These are phyloP conservation scores for Coriolopsis trogii DNA, from an alignment of 1,284 basidiomycete species.

Conservation along the genomic window DNA sequence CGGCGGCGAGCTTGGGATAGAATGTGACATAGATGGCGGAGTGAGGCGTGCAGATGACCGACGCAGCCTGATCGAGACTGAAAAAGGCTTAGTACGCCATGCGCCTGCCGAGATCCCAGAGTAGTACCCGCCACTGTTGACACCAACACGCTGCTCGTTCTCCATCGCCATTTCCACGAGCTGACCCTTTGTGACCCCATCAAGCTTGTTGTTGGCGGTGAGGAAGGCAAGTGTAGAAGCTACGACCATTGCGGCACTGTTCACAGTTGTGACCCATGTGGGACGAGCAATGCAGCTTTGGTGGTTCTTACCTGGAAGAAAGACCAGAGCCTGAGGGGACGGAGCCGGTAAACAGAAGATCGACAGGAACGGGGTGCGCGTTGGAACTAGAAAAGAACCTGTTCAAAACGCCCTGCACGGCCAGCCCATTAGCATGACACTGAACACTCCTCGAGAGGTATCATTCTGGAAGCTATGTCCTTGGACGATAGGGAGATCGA, in stretches of 20 bases:
- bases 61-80: conserved; percentile 86
- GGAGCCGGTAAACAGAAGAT: conserved; percentile 75
- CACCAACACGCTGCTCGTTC: conserved; percentile 84
- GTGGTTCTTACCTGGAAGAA: conserved; percentile 48
- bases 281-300: neutral
- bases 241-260: conserved; percentile 83
- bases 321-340: conserved; percentile 85
- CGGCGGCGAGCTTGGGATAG: conserved; percentile 72
- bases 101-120: conserved; percentile 4
- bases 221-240: conserved; percentile 81
- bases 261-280: too few species aligned
- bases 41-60: conserved; percentile 69
- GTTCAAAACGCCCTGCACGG: conserved; percentile 68
- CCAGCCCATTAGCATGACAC: neutral
- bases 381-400: conserved; percentile 49
- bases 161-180: conserved; percentile 80
- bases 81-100: neutral
- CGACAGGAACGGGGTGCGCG: conserved; percentile 54
- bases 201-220: conserved; percentile 70
- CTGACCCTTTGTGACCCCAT: conserved; percentile 63
- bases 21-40: conserved; percentile 82
- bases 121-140: conserved; percentile 78
- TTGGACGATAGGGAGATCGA: too few species aligned
- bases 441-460: too few species aligned
- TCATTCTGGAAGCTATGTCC: too few species aligned